These are phyloP conservation scores for Fusarium sp. DNA, from an alignment of 2,329 filamentous ascomycete species.

Conservation along the genomic window DNA sequence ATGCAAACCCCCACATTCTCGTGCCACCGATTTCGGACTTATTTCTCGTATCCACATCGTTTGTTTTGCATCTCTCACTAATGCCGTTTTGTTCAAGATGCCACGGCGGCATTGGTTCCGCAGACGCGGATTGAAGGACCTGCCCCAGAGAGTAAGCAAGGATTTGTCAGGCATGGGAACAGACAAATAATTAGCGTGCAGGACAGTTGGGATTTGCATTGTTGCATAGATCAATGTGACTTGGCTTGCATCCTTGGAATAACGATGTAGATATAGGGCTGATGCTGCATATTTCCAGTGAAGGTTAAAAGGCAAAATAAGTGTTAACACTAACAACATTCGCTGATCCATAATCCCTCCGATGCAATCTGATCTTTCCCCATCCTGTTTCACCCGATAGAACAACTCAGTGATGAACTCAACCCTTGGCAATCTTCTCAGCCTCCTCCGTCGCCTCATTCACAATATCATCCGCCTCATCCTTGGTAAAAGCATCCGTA, in stretches of 20 bases:
- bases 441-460: conserved; percentile 35
- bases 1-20: not conserved
- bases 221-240: not conserved
- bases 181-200: not conserved
- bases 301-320: too few relatives aligned
- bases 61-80: not conserved
- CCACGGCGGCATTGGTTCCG: not conserved
- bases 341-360: not conserved
- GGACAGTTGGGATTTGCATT: not conserved
- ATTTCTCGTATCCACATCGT: not conserved
- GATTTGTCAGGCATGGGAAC: not conserved
- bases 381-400: too few relatives aligned
- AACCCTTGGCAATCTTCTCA: conserved; percentile 20
- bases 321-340: too few relatives aligned
- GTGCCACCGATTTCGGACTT: not conserved
- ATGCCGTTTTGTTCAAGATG: not conserved
- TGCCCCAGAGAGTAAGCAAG: not conserved
- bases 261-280: not conserved
- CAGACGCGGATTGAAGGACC: not conserved
- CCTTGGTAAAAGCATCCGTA: conserved; percentile 35
- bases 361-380: not conserved
- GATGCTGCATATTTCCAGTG: too few relatives aligned
- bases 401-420: not conserved
- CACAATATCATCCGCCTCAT: conserved; percentile 31
- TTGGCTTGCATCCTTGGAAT: not conserved